Conservation (phyloP, 352 stramenopile genomes). For the Phytophthora pini region DNA sequence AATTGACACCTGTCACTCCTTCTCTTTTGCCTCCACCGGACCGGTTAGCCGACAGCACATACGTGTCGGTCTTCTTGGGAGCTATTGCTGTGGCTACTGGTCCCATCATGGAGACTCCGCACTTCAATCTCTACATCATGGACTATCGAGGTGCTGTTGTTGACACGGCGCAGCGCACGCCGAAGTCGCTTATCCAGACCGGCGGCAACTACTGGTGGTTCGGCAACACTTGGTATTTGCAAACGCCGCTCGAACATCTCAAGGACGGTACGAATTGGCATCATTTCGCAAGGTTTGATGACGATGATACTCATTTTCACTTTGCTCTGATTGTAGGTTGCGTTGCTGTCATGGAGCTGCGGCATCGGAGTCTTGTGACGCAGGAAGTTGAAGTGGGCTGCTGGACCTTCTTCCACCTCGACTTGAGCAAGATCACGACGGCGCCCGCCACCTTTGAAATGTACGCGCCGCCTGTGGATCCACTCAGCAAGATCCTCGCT, state of each 20-base stretch:
- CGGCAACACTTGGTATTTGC: constrained; percentile 89
- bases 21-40: constrained; percentile 59
- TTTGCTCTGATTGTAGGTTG: constrained; percentile 54
- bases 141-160: constrained; percentile 77
- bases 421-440: constrained; percentile 90
- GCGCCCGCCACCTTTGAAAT: constrained; percentile 89
- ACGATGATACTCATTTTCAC: constrained; percentile 6
- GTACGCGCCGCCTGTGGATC: constrained; percentile 86
- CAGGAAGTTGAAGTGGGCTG: constrained; percentile 88
- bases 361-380: constrained; percentile 82
- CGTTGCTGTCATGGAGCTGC: constrained; percentile 88
- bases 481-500: constrained; percentile 87
- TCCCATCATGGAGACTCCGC: constrained; percentile 87
- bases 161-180: constrained; percentile 76
- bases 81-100: constrained; percentile 82
- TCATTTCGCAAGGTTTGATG: neutral
- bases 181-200: constrained; percentile 88
- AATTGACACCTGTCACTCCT: constrained; percentile 28
- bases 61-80: constrained; percentile 87
- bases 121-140: constrained; percentile 89
- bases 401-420: constrained; percentile 91
- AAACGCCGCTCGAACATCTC: constrained; percentile 86
- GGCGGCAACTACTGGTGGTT: constrained; percentile 91
- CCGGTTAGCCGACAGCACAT: constrained; percentile 80
- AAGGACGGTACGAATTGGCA: constrained; percentile 69